Evolutionary conservation across 2,329 filamentous ascomycete species (phyloP).

Genomic region (Gnomoniopsis sp.): DNA sequence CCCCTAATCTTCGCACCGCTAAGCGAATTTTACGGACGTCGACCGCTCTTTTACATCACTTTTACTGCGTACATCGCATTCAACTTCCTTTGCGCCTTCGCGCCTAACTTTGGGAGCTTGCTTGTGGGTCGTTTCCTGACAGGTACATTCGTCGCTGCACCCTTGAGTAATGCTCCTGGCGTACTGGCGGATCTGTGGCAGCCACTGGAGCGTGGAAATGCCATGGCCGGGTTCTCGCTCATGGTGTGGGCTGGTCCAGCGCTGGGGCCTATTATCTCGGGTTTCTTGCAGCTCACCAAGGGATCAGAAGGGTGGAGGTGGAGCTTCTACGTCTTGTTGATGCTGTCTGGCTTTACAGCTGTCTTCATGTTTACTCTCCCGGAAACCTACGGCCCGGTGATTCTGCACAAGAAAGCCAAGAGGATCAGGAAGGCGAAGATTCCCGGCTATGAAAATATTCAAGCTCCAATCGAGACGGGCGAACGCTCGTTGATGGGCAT

Average conservation of each 20-base stretch:
- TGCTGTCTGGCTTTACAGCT: conserved; percentile 35
- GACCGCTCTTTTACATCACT: conserved; percentile 49
- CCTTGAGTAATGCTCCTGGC: conserved; percentile 46
- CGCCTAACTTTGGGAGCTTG: conserved; percentile 49
- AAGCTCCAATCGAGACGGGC: conserved; percentile 44
- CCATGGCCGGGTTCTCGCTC: conserved; percentile 50
- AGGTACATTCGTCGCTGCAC: conserved; percentile 52
- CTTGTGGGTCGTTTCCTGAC: conserved; percentile 53
- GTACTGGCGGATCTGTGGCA: conserved; percentile 53
- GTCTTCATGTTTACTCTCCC: conserved; percentile 55
- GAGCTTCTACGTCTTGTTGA: conserved; percentile 47
- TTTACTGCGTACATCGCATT: conserved; percentile 48
- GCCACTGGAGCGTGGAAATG: conserved; percentile 47
- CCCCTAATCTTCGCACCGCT: conserved; percentile 57
- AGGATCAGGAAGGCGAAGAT: conserved; percentile 47
- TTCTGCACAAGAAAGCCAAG: conserved; percentile 51
- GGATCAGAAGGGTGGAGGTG: conserved; percentile 43
- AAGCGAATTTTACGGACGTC: conserved; percentile 54
- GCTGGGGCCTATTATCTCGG: conserved; percentile 51
- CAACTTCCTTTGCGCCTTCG: conserved; percentile 52
- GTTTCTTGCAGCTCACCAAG: conserved; percentile 54
- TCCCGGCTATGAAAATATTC: conserved; percentile 48
- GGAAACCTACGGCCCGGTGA: conserved; percentile 48
- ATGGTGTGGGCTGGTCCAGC: conserved; percentile 53
- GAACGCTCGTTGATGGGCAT: conserved; percentile 39